A percentile compares a stretch with the other conserved stretches of the same genome.
phyloP scores from a whole-genome alignment of 495 filamentous ascomycete genomes.

The Penicillium paradoxum region DNA sequence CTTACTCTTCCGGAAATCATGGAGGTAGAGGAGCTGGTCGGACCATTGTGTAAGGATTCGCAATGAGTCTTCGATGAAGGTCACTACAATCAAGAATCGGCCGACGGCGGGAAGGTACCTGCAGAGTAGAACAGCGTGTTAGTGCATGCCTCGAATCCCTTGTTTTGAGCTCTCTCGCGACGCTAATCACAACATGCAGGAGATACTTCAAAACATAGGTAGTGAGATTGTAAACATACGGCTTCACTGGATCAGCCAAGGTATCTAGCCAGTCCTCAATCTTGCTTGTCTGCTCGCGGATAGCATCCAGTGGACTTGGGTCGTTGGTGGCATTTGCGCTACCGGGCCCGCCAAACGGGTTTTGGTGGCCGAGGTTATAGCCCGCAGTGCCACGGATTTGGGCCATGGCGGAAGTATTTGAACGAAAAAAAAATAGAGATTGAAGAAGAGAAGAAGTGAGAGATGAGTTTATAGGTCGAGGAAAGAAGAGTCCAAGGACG shows the following conservation, averaged over 20 bases:
- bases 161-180: conserved; percentile 13
- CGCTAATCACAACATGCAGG: not conserved
- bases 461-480: not conserved
- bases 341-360: conserved; percentile 63
- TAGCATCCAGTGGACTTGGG: conserved; percentile 83
- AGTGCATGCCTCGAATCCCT: conserved; percentile 23
- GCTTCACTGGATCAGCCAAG: conserved; percentile 85
- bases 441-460: conserved; percentile 5
- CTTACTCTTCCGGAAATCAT: conserved; percentile 89
- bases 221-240: conserved; percentile 59
- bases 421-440: not conserved
- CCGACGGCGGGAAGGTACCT: conserved; percentile 95
- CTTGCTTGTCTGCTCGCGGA: conserved; percentile 93
- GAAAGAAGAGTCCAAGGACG: conserved; percentile 2
- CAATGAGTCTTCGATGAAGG: conserved; percentile 94
- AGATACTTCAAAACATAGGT: not conserved
- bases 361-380: conserved; percentile 84
- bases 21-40: conserved; percentile 90
- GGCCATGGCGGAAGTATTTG: conserved; percentile 59
- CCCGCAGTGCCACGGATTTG: conserved; percentile 94
- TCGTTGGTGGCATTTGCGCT: conserved; percentile 61
- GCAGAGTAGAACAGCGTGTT: conserved; percentile 30
- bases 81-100: conserved; percentile 95
- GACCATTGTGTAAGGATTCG: conserved; percentile 97
- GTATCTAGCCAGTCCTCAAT: conserved; percentile 94